phyloP scores from a whole-genome alignment of 371 early-diverging fungal species.

The Rhizomucor pusillus region DNA sequence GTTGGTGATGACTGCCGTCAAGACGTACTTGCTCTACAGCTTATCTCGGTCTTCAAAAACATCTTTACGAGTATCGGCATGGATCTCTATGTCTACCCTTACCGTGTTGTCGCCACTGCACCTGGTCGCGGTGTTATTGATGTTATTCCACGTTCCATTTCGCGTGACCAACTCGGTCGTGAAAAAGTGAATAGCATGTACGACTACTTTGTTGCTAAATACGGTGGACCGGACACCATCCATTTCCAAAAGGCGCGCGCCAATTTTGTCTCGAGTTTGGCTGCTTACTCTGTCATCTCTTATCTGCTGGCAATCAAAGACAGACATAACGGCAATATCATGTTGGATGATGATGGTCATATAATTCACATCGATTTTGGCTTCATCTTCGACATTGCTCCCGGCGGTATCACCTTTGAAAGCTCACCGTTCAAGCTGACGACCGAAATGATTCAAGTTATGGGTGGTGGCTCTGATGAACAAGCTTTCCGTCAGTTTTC shows the following conservation, averaged over 20 bases:
- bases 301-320: constrained; percentile 98
- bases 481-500: constrained; percentile 87
- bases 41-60: constrained; percentile 97
- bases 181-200: constrained; percentile 97
- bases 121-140: constrained; percentile 99
- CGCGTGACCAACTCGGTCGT: constrained; percentile 97
- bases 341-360: constrained; percentile 97
- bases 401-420: constrained; percentile 98
- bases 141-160: constrained; percentile 98
- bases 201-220: constrained; percentile 95
- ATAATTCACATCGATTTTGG: constrained; percentile 99
- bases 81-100: constrained; percentile 97
- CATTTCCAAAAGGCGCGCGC: constrained; percentile 90
- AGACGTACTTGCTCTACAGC: constrained; percentile 97
- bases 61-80: constrained; percentile 91
- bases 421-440: constrained; percentile 99
- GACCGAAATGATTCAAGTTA: constrained; percentile 95
- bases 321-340: constrained; percentile 99
- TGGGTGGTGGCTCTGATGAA: constrained; percentile 87
- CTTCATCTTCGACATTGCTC: constrained; percentile 98
- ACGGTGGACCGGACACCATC: constrained; percentile 90
- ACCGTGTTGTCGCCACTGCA: constrained; percentile 97
- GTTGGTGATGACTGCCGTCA: constrained; percentile 99
- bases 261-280: constrained; percentile 95
- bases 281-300: constrained; percentile 96